Base-by-base conservation (phyloP, 768 basidiomycete genomes). In the Trametes maxima region DNA sequence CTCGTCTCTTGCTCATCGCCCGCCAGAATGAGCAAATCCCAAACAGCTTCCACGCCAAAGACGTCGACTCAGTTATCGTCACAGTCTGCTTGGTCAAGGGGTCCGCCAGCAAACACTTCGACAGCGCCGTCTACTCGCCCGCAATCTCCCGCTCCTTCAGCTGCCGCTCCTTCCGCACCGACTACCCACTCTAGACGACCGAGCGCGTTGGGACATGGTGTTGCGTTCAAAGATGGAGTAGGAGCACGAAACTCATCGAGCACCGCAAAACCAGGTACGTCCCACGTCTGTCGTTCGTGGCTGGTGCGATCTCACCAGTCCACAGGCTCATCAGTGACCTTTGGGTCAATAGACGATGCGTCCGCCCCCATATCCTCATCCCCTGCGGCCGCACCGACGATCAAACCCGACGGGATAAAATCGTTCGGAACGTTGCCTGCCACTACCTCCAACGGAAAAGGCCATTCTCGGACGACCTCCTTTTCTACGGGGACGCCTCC, bases 1-100 rank as follows among this genome's bases (percentile, higher is more conserved):
- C 58, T 44, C 59, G 54, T 37, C 42, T 25, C 40, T 28, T n/a
- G n/a, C 55, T 67, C 50, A 58, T 46, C 44, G 13, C 40, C 43
- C n/a, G 42, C 35, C 66, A 92, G 90, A 92, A 95, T 95, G 94
- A 95, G 91, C 91, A 94, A 89, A 88, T 85, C 85, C 78, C 86
- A 90, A 68, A 84, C 88, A 76, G 81, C 85, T 76, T 79, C 89
- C 76, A 79, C 79, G 79, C 75, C 84, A 78, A 88, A 88, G 85
- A 87, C 79, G 80, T 82, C 83, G 77, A 75, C 85, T 79, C 85
- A 81, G 83, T 86, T 88, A 79, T 78, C 88, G 74, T 74, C 82
- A 80, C 85, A 86, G 82, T 93, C 92, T 77, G 93, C 92, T 81
- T 96, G 94, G 94, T 79, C 90, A 78, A 89, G 78, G 82, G 92